Evolutionary conservation across 768 basidiomycete species (phyloP), one percentile per base, ranked within the genome.

Genomic region (Coprinellus aureogranulatus): DNA sequence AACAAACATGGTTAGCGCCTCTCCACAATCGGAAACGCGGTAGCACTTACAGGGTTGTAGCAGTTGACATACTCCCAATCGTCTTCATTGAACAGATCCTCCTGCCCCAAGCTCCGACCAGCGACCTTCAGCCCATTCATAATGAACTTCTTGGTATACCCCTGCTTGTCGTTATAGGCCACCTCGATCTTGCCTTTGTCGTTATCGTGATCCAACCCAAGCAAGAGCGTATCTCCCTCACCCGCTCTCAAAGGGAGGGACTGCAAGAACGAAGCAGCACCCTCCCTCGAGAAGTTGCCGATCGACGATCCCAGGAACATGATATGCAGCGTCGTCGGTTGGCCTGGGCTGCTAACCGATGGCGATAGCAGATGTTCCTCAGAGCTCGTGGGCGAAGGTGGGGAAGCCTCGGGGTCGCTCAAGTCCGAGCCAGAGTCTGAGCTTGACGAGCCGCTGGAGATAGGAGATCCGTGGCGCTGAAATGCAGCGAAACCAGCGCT

Each of bases 261-360:
- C 6, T 78, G 78, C 51, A 99, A 81, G 72, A 99, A 98, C 0
- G 78, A 71, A 0, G 79, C 81, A 9, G 88, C 90, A 23, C 81
- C 88, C 4, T 77, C 75, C 12, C 93, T 82, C 4, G 77, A 65
- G 70, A 98, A 98, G 75, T 98, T 98, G 6, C 95, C 97, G 6
- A 98, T 68, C 0, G 92, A 92, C 0, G 91, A 94, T 0, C 96
- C 97, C 18, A 98, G 77, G 76, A 97, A 98, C 59, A 98, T 76
- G 53, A 98, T 75, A 66, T 97, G 94, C 30, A 93, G 70, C 14
- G 68, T 65, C 14, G 90, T 87, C 2, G 74, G 70, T 45, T 75
- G 55, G 30, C 47, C 34, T 66, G 10, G 62, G 53, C 8, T 65
- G 63, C 34, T 34, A 14, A 65, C 55, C n/a, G 63, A 45, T 4